Base-by-base conservation (phyloP, 1,284 basidiomycete genomes). In the Veloporphyrellus conicus region DNA sequence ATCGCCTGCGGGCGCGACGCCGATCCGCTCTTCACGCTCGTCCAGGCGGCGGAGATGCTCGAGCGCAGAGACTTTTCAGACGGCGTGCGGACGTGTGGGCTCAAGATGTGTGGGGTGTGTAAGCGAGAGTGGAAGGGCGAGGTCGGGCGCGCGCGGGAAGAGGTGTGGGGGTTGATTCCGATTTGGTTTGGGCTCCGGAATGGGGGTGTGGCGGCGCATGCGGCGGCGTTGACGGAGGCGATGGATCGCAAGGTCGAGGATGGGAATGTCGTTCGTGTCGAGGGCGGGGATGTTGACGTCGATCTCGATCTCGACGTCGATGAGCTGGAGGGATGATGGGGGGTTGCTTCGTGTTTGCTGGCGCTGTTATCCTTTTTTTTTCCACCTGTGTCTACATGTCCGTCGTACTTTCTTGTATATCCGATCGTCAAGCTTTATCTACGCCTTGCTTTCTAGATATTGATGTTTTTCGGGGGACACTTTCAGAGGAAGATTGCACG, bases 1-100 rank as follows among this genome's bases (percentile, higher is more conserved):
- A 79, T 87, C 52, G 77, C 83, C 2, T 74, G 71, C 45, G 85
- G 85, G 37, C 71, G 85, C 25, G 84, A 87, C 57, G 84, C 81
- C 4, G 84, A 87, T 58, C 81, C 83, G 48, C 64, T 87, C 19
- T 85, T 75, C 59, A 82, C 83, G 48, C 74, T 87, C 34, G 57
- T 71, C 9, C 84, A 86, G 62, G 79, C 81, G 16, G 70, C 72
- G 38, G 82, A 84, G 54, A 86, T 87, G 84, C 71, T 87, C 41
- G 73, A 73, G 20, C 70, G 84, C 41, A 80, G 74, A 48, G 84
- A 87, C 62, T 85, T 84, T 60, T 78, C 77, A 37, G 79, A 84
- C 61, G 83, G 81, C 9, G 71, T 72, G 51, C 69, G 68, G 50
- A 70, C 72, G 59, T 73, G 79, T 51, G 81, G 79, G 42, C 59